Percentiles rank a stretch among this genome's conserved stretches.
Evolutionary conservation across 148 eudicot genomes (phyloP).

Genomic region (Vaccinium macrocarpon): DNA sequence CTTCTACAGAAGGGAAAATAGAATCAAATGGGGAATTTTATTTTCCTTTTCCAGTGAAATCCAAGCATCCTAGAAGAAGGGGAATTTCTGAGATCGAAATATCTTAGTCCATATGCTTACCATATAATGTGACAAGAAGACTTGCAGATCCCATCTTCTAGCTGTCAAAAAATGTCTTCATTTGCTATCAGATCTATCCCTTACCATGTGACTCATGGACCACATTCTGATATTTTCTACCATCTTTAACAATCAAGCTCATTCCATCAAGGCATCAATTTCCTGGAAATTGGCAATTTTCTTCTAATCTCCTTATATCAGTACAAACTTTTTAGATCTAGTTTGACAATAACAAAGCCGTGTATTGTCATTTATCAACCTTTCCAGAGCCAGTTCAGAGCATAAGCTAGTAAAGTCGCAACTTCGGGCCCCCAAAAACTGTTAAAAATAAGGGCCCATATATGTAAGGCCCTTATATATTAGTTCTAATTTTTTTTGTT

Average conservation of each 20-base stretch:
- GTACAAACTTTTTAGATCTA: neutral
- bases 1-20: neutral
- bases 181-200: neutral
- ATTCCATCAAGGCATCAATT: neutral
- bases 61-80: constrained; percentile 19
- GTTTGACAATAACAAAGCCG: neutral
- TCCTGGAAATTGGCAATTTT: neutral
- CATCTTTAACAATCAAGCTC: neutral
- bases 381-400: neutral
- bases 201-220: constrained; percentile 8
- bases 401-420: too few relatives aligned
- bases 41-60: neutral
- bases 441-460: too few relatives aligned
- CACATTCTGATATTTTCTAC: neutral
- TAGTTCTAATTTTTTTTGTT: too few relatives aligned
- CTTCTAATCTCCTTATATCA: neutral
- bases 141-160: neutral
- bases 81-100: constrained; percentile 23
- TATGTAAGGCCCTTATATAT: too few relatives aligned
- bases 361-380: neutral
- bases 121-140: constrained; percentile 12
- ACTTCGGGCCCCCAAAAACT: too few relatives aligned
- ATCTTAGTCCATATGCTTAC: neutral
- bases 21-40: neutral
- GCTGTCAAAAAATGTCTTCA: constrained; percentile 1